Conservation (phyloP, 2,329 filamentous ascomycete species). For the Epichloe hybrida region DNA sequence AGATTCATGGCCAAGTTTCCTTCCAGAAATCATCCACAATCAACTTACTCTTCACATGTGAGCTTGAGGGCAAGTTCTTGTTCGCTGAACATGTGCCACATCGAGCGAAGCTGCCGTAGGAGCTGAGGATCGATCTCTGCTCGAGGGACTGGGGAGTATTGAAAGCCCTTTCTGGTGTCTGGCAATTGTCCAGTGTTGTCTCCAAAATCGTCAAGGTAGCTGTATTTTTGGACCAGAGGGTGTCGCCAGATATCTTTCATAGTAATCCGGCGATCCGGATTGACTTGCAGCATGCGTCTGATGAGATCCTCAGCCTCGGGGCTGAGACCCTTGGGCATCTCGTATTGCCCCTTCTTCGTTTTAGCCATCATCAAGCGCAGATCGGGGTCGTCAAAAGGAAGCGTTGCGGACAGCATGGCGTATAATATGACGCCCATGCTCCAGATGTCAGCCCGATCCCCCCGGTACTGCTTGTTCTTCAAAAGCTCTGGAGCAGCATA, state of each 20-base stretch:
- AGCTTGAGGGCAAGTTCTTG: slow-evolving; percentile 57
- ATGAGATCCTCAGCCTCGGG: slow-evolving; percentile 66
- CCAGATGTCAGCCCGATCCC: slow-evolving; percentile 85
- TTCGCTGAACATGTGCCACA: slow-evolving; percentile 80
- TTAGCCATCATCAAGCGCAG: slow-evolving; percentile 47
- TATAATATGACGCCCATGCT: slow-evolving; percentile 84
- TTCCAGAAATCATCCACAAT: neutral
- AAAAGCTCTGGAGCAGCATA: slow-evolving; percentile 93
- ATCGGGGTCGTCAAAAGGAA: slow-evolving; percentile 67
- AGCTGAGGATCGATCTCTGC: slow-evolving; percentile 70
- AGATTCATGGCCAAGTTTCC: neutral
- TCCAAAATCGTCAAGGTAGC: slow-evolving; percentile 56
- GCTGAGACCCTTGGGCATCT: slow-evolving; percentile 49
- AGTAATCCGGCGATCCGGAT: slow-evolving; percentile 66
- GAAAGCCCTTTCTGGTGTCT: slow-evolving; percentile 46
- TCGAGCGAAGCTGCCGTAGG: slow-evolving; percentile 69
- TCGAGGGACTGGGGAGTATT: slow-evolving; percentile 41
- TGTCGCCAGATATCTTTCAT: slow-evolving; percentile 78
- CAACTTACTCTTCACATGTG: slow-evolving; percentile 46
- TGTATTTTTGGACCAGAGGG: slow-evolving; percentile 73
- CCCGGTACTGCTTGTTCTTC: slow-evolving; percentile 61
- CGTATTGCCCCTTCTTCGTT: slow-evolving; percentile 45
- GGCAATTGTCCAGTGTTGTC: slow-evolving; percentile 38
- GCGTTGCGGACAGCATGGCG: slow-evolving; percentile 67
- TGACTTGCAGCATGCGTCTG: slow-evolving; percentile 60